These are phyloP conservation scores for Mycosphaerella sp. DNA, from an alignment of 2,329 filamentous ascomycete species.

Conservation along the genomic window DNA sequence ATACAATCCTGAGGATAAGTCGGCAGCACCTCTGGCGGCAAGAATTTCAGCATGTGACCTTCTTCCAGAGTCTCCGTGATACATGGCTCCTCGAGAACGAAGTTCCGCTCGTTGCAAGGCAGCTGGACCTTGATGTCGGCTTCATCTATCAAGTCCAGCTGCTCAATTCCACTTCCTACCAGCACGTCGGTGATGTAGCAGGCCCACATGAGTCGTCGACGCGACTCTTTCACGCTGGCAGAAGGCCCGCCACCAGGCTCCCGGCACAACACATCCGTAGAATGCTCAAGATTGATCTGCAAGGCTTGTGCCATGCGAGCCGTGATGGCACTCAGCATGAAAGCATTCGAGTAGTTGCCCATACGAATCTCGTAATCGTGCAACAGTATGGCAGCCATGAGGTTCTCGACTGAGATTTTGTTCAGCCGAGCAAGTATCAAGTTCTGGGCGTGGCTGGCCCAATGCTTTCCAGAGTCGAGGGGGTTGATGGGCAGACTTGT, in stretches of 20 bases:
- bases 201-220: slow-evolving; percentile 26
- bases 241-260: slow-evolving; percentile 19
- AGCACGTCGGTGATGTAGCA: slow-evolving; percentile 25
- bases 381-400: slow-evolving; percentile 24
- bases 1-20: slow-evolving; percentile 25
- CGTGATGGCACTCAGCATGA: slow-evolving; percentile 26
- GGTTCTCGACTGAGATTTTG: slow-evolving; percentile 23
- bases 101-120: slow-evolving; percentile 25
- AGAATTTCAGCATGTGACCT: slow-evolving; percentile 21
- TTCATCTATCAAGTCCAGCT: slow-evolving; percentile 24
- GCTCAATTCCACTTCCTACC: slow-evolving; percentile 25
- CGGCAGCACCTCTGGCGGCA: slow-evolving; percentile 19
- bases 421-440: slow-evolving; percentile 22
- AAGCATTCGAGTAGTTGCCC: slow-evolving; percentile 24
- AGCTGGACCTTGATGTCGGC: slow-evolving; percentile 26
- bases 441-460: slow-evolving; percentile 23
- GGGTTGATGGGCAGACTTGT: slow-evolving; percentile 17
- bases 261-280: slow-evolving; percentile 23
- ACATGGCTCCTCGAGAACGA: slow-evolving; percentile 24
- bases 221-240: slow-evolving; percentile 25
- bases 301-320: slow-evolving; percentile 25
- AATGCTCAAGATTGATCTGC: slow-evolving; percentile 26
- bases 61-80: slow-evolving; percentile 24
- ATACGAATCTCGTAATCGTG: slow-evolving; percentile 26
- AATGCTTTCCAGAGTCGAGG: slow-evolving; percentile 23